Evolutionary conservation across 1,139 yeast species (phyloP).

Genomic region (Pichia sp.): DNA sequence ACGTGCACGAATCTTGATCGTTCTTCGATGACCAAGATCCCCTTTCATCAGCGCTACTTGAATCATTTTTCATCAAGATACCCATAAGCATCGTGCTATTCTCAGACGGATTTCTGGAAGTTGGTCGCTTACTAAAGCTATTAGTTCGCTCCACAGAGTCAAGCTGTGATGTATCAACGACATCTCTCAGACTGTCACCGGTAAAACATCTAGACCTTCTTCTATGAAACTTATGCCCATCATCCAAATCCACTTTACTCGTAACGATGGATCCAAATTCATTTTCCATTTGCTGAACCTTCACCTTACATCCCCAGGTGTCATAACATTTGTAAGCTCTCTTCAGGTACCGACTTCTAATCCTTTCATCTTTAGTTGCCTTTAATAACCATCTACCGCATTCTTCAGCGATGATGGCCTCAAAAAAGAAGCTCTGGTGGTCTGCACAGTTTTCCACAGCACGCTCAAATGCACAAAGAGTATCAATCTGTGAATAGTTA

Average conservation of each 20-base stretch:
- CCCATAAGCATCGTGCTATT: too few species aligned
- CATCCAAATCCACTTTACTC: not conserved
- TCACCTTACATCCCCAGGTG: conserved; percentile 29
- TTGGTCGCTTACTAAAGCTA: too few species aligned
- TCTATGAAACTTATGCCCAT: too few species aligned
- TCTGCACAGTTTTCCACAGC: conserved; percentile 35
- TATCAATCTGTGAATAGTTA: conserved; percentile 29
- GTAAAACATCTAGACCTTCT: too few species aligned
- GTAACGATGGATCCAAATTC: conserved; percentile 14
- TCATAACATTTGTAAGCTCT: conserved; percentile 27
- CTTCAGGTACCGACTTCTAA: conserved; percentile 22
- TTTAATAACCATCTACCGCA: conserved; percentile 42
- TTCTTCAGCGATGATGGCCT: conserved; percentile 36
- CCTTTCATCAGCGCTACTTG: too few species aligned
- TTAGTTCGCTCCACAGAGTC: too few species aligned
- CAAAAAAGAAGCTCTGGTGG: conserved; percentile 32
- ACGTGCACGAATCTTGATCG: too few species aligned
- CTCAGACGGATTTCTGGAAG: too few species aligned
- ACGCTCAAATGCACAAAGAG: conserved; percentile 41
- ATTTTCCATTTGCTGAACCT: conserved; percentile 17
- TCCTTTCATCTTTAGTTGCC: conserved; percentile 23
- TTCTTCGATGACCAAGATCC: too few species aligned
- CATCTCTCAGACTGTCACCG: too few species aligned
- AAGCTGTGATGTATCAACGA: too few species aligned
- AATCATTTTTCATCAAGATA: too few species aligned